Percentiles rank a stretch among this genome's conserved stretches.
phyloP scores from a whole-genome alignment of 1,284 basidiomycete species.

The Rhizopogon parksii region DNA sequence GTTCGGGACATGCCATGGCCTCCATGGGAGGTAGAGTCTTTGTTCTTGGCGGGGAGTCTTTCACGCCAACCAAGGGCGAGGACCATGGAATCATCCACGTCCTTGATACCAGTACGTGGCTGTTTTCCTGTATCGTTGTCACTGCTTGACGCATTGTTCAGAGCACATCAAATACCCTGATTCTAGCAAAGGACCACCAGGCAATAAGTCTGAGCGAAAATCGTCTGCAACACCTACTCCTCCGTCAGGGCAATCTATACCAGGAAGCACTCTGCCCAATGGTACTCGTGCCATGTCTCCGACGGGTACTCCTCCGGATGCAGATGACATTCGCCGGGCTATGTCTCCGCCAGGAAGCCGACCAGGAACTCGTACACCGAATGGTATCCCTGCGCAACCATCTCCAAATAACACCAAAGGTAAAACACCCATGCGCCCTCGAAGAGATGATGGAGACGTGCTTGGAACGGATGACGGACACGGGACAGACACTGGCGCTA shows the following conservation, averaged over 20 bases:
- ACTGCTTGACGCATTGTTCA: constrained; percentile 22
- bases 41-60: constrained; percentile 92
- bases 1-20: constrained; percentile 95
- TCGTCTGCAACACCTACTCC: constrained; percentile 31
- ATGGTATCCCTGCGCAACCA: constrained; percentile 35
- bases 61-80: constrained; percentile 66
- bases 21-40: constrained; percentile 84
- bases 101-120: constrained; percentile 80
- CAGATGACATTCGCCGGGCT: constrained; percentile 55
- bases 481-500: constrained; percentile 39
- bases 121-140: constrained; percentile 8
- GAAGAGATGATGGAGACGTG: constrained; percentile 61
- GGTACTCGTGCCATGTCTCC: constrained; percentile 55
- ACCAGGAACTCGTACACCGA: constrained; percentile 33
- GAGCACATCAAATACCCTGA: constrained; percentile 95
- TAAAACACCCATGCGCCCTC: constrained; percentile 52
- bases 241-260: constrained; percentile 12
- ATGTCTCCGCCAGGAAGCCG: constrained; percentile 50
- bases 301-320: constrained; percentile 33
- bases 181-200: constrained; percentile 43
- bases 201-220: constrained; percentile 35
- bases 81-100: constrained; percentile 84
- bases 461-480: constrained; percentile 44
- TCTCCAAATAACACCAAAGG: constrained; percentile 35
- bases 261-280: constrained; percentile 26